Conservation (phyloP, 2,329 filamentous ascomycete genomes). For the Sclerotinia minor region DNA sequence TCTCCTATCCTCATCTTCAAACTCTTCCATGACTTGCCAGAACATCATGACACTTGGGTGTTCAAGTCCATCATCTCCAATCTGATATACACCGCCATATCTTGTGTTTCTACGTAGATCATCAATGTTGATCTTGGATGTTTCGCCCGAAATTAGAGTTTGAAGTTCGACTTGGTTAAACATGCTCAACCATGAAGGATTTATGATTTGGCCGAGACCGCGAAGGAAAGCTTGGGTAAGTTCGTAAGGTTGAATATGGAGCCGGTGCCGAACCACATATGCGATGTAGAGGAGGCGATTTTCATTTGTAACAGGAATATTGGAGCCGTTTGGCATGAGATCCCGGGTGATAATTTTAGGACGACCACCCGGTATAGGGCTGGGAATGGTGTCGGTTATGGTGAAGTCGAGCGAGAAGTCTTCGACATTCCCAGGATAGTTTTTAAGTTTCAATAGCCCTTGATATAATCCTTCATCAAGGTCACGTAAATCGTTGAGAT, state of each 20-base stretch:
- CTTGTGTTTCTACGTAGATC: constrained; percentile 81
- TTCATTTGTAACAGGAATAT: constrained; percentile 80
- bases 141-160: constrained; percentile 86
- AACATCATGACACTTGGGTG: constrained; percentile 85
- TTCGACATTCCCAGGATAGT: constrained; percentile 76
- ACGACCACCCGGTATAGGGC: constrained; percentile 45
- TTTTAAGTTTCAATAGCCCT: constrained; percentile 80
- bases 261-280: constrained; percentile 82
- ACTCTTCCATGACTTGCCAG: constrained; percentile 81
- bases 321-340: constrained; percentile 73
- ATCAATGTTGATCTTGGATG: constrained; percentile 79
- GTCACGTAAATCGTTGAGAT: constrained; percentile 89
- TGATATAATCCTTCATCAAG: constrained; percentile 89
- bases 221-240: constrained; percentile 87
- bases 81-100: constrained; percentile 83
- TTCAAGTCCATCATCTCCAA: constrained; percentile 85
- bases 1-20: constrained; percentile 74
- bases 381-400: constrained; percentile 70
- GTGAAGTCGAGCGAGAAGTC: constrained; percentile 87
- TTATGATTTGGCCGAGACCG: constrained; percentile 83
- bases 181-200: constrained; percentile 93
- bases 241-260: constrained; percentile 74
- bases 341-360: constrained; percentile 69
- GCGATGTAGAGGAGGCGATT: constrained; percentile 95
- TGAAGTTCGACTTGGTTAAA: constrained; percentile 97